phyloP scores from a whole-genome alignment of 192 early-diverging fungal species.

The Diversispora epigaea region DNA sequence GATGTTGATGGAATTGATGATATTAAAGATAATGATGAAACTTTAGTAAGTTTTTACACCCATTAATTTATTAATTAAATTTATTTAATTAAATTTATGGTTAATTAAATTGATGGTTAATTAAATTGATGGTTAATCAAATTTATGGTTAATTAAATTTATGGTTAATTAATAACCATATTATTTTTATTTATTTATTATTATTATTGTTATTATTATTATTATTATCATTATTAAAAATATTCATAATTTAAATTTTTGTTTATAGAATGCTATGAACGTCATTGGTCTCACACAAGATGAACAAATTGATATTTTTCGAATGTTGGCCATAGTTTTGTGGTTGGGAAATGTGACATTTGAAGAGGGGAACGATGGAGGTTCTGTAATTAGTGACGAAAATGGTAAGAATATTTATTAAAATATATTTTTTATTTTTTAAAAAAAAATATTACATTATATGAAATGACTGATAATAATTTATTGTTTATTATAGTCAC shows the following conservation, averaged over 20 bases:
- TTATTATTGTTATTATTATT: neutral
- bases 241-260: neutral
- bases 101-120: too few relatives aligned
- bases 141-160: too few relatives aligned
- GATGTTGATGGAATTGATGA: slow-evolving; percentile 95
- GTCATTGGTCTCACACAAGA: slow-evolving; percentile 80
- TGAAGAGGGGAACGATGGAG: slow-evolving; percentile 76
- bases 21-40: slow-evolving; percentile 79
- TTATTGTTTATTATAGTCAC: slow-evolving; percentile 48
- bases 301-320: slow-evolving; percentile 85
- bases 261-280: slow-evolving; percentile 75
- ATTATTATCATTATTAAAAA: neutral
- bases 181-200: too few relatives aligned
- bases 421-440: too few relatives aligned
- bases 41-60: slow-evolving; percentile 54
- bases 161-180: too few relatives aligned
- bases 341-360: slow-evolving; percentile 97
- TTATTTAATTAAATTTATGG: too few relatives aligned
- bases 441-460: too few relatives aligned
- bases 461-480: too few relatives aligned
- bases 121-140: too few relatives aligned
- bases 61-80: neutral
- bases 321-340: slow-evolving; percentile 90
- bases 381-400: slow-evolving; percentile 53
- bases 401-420: slow-evolving; percentile 44